Percentiles rank a stretch among this genome's conserved stretches.
These are phyloP conservation scores for Austroboletus festivus DNA, from an alignment of 768 basidiomycete species.

Conservation along the genomic window DNA sequence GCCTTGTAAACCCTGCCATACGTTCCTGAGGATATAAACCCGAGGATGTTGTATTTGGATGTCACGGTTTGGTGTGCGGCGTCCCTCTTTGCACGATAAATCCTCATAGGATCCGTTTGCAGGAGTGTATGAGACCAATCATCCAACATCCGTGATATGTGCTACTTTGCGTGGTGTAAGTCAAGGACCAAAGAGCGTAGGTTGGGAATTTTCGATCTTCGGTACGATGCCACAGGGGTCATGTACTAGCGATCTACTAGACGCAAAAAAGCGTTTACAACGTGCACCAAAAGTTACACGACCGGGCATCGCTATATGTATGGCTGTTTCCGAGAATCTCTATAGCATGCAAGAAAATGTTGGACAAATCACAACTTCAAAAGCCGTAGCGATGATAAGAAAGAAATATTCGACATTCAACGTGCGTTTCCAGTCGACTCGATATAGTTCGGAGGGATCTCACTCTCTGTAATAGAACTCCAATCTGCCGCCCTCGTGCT, in stretches of 20 bases:
- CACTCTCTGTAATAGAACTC: slow-evolving; percentile 14
- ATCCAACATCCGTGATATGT: slow-evolving; percentile 29
- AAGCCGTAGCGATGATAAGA: neutral
- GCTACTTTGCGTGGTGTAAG: neutral
- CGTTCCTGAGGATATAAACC: slow-evolving; percentile 97
- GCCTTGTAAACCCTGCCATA: slow-evolving; percentile 99
- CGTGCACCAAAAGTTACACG: no score
- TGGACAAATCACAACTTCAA: no score
- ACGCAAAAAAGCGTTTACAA: no score
- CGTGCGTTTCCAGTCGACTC: slow-evolving; percentile 13
- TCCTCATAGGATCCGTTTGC: slow-evolving; percentile 74
- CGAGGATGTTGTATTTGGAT: slow-evolving; percentile 87
- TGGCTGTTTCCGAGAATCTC: no score
- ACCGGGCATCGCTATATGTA: no score
- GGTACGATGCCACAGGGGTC: no score
- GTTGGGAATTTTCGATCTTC: no score
- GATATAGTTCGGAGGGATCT: slow-evolving; percentile 24
- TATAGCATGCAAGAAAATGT: no score
- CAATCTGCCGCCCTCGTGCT: slow-evolving; percentile 1
- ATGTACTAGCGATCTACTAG: no score
- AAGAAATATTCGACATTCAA: neutral
- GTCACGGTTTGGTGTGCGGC: slow-evolving; percentile 60
- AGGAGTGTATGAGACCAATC: slow-evolving; percentile 36
- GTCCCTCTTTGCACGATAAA: slow-evolving; percentile 81
- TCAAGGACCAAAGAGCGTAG: neutral